These are phyloP conservation scores for Rhododendron griersonianum DNA, from an alignment of 148 eudicot genomes.

Conservation along the genomic window DNA sequence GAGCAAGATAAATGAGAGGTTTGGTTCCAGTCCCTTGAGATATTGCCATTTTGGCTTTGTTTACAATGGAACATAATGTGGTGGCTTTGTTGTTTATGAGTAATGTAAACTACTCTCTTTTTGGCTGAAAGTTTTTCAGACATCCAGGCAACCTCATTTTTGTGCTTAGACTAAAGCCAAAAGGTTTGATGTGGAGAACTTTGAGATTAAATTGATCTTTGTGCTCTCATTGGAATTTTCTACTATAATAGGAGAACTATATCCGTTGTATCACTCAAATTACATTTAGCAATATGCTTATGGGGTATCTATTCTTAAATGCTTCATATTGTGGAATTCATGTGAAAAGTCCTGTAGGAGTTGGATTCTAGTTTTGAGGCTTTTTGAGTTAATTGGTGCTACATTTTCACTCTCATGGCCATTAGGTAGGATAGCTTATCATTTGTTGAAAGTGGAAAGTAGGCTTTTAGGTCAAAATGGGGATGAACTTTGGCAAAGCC, in stretches of 20 bases:
- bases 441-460: not conserved
- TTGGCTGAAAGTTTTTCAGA: not conserved
- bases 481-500: not conserved
- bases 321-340: not conserved
- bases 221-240: too few relatives aligned
- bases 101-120: not conserved
- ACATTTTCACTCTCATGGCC: not conserved
- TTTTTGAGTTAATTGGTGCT: not conserved
- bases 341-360: not conserved
- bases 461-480: not conserved
- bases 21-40: constrained; percentile 3
- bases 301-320: not conserved
- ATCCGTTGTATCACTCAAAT: not conserved
- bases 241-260: not conserved
- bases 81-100: not conserved
- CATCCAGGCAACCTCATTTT: not conserved
- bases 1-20: constrained; percentile 98
- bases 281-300: not conserved
- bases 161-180: not conserved
- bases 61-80: not conserved
- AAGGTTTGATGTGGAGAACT: not conserved
- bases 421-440: not conserved
- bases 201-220: not conserved
- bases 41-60: not conserved
- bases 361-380: not conserved